Percentiles rank a stretch among this genome's conserved stretches.
These are phyloP conservation scores for Tardiomyces depauwii DNA, from an alignment of 1,139 yeast species.

Conservation along the genomic window DNA sequence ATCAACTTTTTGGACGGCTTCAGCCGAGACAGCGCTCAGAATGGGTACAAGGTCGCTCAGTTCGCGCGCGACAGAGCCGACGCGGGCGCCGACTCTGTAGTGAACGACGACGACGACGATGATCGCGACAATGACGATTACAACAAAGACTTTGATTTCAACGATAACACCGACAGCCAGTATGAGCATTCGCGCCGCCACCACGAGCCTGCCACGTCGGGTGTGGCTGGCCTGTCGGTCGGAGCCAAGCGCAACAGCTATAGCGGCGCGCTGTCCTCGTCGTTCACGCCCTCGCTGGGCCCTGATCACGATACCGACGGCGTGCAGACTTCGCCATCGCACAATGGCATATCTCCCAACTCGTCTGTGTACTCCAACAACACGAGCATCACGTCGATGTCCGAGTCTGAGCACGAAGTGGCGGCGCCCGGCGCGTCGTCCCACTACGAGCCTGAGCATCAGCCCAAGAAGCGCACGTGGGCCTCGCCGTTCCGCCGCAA, in stretches of 20 bases:
- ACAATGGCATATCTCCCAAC: slow-evolving; percentile 18
- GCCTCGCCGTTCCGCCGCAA: slow-evolving; percentile 24
- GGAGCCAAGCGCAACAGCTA: too few relatives aligned
- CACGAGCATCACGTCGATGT: slow-evolving; percentile 19
- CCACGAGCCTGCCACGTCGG: too few relatives aligned
- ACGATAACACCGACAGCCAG: too few relatives aligned
- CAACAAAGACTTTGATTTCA: too few relatives aligned
- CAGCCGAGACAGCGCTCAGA: slow-evolving; percentile 18
- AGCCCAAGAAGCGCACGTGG: slow-evolving; percentile 19
- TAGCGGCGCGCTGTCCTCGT: too few relatives aligned
- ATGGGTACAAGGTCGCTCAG: slow-evolving; percentile 20
- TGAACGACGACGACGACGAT: neutral
- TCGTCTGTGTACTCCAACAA: slow-evolving; percentile 21
- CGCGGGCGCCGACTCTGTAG: slow-evolving; percentile 4
- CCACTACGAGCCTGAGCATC: slow-evolving; percentile 3
- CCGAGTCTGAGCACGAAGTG: slow-evolving; percentile 10
- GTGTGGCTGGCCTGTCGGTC: too few relatives aligned
- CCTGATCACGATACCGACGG: neutral
- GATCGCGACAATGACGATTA: neutral
- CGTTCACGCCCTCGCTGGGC: too few relatives aligned
- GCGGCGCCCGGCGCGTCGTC: slow-evolving; percentile 7
- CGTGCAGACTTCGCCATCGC: slow-evolving; percentile 15
- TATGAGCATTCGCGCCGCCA: too few relatives aligned
- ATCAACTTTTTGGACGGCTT: slow-evolving; percentile 38
- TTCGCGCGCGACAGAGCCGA: slow-evolving; percentile 16